Base-by-base conservation (phyloP, 768 basidiomycete species). In the Phlebiopsis gigantea region DNA sequence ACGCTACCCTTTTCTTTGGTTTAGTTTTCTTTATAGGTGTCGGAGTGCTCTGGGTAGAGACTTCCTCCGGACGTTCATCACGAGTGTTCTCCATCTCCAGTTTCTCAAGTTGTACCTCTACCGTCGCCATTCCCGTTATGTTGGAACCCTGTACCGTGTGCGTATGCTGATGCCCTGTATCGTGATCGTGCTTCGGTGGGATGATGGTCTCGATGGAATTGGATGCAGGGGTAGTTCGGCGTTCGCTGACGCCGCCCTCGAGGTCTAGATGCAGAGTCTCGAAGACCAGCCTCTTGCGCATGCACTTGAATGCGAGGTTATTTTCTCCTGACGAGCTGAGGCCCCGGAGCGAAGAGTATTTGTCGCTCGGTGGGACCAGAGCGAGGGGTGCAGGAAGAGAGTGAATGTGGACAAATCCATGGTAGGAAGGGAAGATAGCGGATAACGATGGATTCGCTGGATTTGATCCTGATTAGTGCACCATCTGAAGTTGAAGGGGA, bases 271-370 rank as follows among this genome's bases (percentile, higher is more conserved):
- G 93, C 57, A 98, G 74, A 24, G 93, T 98, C 74, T 98, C 96
- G 63, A 98, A 82, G 21, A 95, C 74, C 56, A 98, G 77, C 49
- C 93, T 76, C 67, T 90, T 93, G 63, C 95, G 77, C 65, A 87
- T 97, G 65, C 91, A 89, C 68, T 87, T 90, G 79, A 98, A 99
- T 12, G 89, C 93, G 7, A 99, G 78, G 65, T 98, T 98, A 72
- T 98, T 98, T 69, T 98, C 95, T 7, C 94, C 90, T 22, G 82
- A 78, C 1, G 81, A 78, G 44, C 80, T 81, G 47, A 96, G 74
- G 12, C 93, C 94, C 10, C 96, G 86, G 45, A 99, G 77, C 5
- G 81, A 78, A 5, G 95, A 98, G 59, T 84, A 84, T 62, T 82
- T 87, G 63, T 93, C 87, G 57, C 92, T 92, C 0, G 90, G 82